Base-by-base conservation (phyloP, 2,329 filamentous ascomycete genomes). In the Ilyonectria destructans region DNA sequence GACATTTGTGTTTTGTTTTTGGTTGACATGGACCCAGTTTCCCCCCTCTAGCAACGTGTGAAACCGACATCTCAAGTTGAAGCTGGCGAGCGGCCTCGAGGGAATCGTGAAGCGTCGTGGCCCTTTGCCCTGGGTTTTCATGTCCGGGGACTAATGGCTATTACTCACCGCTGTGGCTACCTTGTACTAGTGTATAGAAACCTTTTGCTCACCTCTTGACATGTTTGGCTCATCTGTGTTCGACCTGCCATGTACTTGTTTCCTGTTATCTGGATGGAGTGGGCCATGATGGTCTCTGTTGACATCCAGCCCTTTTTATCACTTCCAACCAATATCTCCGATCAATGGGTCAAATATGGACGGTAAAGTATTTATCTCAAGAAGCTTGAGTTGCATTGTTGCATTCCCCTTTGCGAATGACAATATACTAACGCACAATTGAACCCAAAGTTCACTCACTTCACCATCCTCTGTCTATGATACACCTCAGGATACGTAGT, bases 151-250 rank as follows among this genome's bases (percentile, higher is more conserved):
- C 12, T 57, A 12, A 40, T 57, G 56, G 37, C 55, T 65, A 58
- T 69, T 65, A 58, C 67, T 71, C 70, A 62, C 71, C 66, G 55
- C 65, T 74, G 70, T 74, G 67, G 69, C 67, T 64, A 66, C 71
- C 73, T 74, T 81, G 79, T 80, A 80, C 70, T 77, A 80, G 77
- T 82, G 79, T 80, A 81, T 80, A 81, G 77, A 81, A 75, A 70
- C 70, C 51, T 68, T 71, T 69, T 69, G 71, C 65, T 71, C 60
- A 68, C 67, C 58, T 67, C 58, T 21, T 17, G 40, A 43, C 54
- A 48, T 48, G 26, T 54, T 23, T 23, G 23, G 23, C 23, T 23
- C 23, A 23, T n/a, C 17, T 17, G 17, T 43, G 40, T 43, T n/a
- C 13, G 17, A n/a, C 37, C 15, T 10, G 12, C 13, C 37, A 17